phyloP scores from a whole-genome alignment of 2,329 filamentous ascomycete genomes.

The Botrytis fabae region DNA sequence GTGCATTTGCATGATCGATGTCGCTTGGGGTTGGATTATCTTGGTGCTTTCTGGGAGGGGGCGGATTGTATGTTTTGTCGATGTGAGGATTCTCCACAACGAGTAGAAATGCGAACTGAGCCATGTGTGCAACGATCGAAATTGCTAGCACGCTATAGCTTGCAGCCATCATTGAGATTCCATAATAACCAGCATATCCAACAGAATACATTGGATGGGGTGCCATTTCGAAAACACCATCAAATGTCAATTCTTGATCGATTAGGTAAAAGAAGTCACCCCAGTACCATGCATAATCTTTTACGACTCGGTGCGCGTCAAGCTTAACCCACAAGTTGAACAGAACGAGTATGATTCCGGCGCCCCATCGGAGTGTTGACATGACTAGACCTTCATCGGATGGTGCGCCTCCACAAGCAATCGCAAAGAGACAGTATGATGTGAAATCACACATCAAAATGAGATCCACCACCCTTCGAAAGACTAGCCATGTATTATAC shows the following conservation, averaged over 20 bases:
- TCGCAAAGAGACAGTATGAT: conserved; percentile 93
- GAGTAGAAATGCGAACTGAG: conserved; percentile 90
- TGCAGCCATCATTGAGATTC: conserved; percentile 95
- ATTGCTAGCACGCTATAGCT: conserved; percentile 98
- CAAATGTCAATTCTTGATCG: conserved; percentile 96
- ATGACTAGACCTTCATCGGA: conserved; percentile 68
- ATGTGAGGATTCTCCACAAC: conserved; percentile 97
- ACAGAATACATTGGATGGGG: conserved; percentile 99
- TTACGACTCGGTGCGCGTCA: conserved; percentile 95
- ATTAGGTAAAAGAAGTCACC: conserved; percentile 99
- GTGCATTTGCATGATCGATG: conserved; percentile 42
- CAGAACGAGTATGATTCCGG: conserved; percentile 75
- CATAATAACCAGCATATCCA: conserved; percentile 96
- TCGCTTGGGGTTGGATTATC: conserved; percentile 37
- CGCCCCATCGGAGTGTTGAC: conserved; percentile 72
- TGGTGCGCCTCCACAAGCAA: conserved; percentile 79
- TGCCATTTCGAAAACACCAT: conserved; percentile 98
- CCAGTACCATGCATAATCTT: conserved; percentile 99
- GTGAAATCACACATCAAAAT: conserved; percentile 99
- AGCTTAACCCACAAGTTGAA: conserved; percentile 99
- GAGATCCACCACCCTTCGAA: conserved; percentile 90
- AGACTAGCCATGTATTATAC: conserved; percentile 99
- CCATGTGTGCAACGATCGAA: conserved; percentile 89
- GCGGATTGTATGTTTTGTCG: conserved; percentile 94
- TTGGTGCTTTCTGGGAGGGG: conserved; percentile 64